Evolutionary conservation across 805 yeast genomes (phyloP), one percentile per base, ranked within the genome.

Genomic region (Kodamaea restingae): DNA sequence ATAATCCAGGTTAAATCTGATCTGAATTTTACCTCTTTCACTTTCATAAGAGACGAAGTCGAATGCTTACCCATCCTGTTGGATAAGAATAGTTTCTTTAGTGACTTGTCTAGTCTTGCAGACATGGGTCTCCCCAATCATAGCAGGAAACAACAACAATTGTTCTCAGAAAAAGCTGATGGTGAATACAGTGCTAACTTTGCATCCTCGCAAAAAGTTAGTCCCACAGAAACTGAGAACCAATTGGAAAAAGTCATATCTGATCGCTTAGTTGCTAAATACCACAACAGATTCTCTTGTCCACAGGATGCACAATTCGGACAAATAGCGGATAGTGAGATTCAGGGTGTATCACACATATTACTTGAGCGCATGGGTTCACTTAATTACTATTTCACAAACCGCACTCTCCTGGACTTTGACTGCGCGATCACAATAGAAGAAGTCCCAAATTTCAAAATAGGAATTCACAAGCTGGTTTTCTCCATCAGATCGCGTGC

Each of bases 1-100:
- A 70, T 80, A n/a, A 73, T 71, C 9, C 67, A 66, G 36, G 95
- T 88, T 3, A 56, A 73, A 1, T 81, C 91, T 50, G 88, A 84
- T 52, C 71, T 80, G 0, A 55, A 65, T 9, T 85, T 84, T 52
- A 62, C 76, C 0, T 80, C 85, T 0, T 84, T 84, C 61, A 80
- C 80, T 0, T 78, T 84, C 33, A 60, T 85, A 11, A 72, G 82
- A 46, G 81, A 80, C 46, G 88, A 84, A 36, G 58, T 73, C 8
- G 80, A 75, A 45, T 50, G 61, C n/a, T 55, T 84, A 1, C 85
- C 86, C 0, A 63, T 80, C n/a, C 56, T 71, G 27, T 56, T 81
- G 11, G 62, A 63, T 8, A 61, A 64, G 36, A 73, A 77, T 45
- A 61, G 67, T 11, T 63, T 83, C 27, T 48, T 67, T 10, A 27